phyloP scores from a whole-genome alignment of 2,329 filamentous ascomycete genomes.

The Talaromyces marneffei region DNA sequence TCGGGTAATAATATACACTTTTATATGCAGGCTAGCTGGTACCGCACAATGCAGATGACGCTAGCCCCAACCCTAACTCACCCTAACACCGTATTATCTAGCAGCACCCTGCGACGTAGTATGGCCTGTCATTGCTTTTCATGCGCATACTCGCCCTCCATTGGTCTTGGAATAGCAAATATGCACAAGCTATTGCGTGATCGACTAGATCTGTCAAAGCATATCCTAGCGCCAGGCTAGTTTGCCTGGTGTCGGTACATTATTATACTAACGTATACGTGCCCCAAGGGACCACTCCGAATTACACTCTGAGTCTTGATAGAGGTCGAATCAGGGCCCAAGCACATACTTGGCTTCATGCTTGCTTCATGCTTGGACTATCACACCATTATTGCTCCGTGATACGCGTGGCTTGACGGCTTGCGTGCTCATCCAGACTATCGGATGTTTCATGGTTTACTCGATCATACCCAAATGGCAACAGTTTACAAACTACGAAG shows the following conservation, averaged over 20 bases:
- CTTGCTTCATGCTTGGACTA: background rate
- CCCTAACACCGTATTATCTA: background rate
- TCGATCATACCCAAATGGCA: background rate
- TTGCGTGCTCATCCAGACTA: background rate
- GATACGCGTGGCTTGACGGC: background rate
- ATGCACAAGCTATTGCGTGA: conserved; percentile 7
- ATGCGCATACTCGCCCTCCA: background rate
- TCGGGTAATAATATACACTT: background rate
- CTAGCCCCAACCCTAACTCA: background rate
- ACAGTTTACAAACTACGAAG: background rate
- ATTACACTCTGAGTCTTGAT: background rate
- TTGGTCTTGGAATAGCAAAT: conserved; percentile 4
- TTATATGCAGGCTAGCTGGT: background rate
- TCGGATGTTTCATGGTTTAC: background rate
- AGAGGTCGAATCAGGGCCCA: background rate
- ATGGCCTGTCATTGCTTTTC: background rate
- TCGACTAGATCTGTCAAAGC: conserved; percentile 1
- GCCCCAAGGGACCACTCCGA: background rate
- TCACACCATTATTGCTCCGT: background rate
- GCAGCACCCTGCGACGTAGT: too few relatives aligned
- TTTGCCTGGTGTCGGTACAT: too few relatives aligned
- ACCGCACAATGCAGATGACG: background rate
- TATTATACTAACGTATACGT: background rate
- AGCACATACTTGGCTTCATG: background rate
- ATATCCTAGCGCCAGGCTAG: background rate